phyloP scores from a whole-genome alignment of 108 stramenopile genomes.

The Cyclostephanos tholiformis region DNA sequence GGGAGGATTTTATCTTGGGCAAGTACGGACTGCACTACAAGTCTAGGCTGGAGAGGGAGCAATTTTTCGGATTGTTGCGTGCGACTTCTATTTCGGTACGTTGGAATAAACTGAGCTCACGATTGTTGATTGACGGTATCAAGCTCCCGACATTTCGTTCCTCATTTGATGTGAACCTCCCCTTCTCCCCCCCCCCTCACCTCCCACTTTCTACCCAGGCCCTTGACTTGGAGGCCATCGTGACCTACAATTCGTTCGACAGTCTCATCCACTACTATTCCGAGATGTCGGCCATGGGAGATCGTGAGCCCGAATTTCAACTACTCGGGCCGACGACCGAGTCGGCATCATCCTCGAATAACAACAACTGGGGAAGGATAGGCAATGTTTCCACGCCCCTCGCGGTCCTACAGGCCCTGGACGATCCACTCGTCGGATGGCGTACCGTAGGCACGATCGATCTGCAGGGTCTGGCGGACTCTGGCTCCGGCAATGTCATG shows the following conservation, averaged over 20 bases:
- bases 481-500: constrained; percentile 71
- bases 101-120: not conserved
- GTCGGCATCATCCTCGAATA: not conserved
- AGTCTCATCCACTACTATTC: constrained; percentile 75
- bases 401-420: constrained; percentile 72
- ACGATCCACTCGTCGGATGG: constrained; percentile 84
- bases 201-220: constrained; percentile 25
- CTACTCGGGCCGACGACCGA: constrained; percentile 1
- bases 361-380: constrained; percentile 57
- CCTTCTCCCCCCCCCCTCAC: not conserved
- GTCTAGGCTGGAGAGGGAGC: constrained; percentile 52
- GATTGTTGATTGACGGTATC: not conserved
- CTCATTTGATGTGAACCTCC: not conserved
- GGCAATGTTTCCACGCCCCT: constrained; percentile 69
- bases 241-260: constrained; percentile 77
- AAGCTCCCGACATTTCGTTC: not conserved
- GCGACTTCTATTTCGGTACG: constrained; percentile 69
- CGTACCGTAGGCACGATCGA: constrained; percentile 63
- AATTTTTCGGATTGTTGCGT: constrained; percentile 62
- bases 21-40: constrained; percentile 72
- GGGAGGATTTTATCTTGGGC: constrained; percentile 67
- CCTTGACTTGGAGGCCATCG: constrained; percentile 73
- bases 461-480: constrained; percentile 57
- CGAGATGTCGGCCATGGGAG: constrained; percentile 83
- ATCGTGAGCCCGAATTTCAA: constrained; percentile 51